Percentiles rank a stretch among this genome's conserved stretches.
These are phyloP conservation scores for Pythium sp. DNA, from an alignment of 352 stramenopile genomes.

Conservation along the genomic window DNA sequence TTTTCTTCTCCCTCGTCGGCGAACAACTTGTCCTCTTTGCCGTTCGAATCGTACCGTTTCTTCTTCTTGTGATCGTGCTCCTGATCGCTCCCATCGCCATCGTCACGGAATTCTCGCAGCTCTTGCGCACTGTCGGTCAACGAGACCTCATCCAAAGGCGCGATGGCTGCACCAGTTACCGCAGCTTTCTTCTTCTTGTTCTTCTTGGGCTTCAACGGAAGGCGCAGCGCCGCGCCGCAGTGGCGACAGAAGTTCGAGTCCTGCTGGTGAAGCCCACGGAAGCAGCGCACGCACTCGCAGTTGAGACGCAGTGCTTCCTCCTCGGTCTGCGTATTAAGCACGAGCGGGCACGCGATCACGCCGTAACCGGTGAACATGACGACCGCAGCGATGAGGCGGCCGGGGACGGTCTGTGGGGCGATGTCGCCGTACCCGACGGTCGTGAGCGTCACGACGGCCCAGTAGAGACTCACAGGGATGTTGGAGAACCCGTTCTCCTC, in stretches of 20 bases:
- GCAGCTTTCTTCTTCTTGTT: slow-evolving; percentile 21
- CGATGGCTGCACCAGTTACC: not conserved
- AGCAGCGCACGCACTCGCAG: slow-evolving; percentile 39
- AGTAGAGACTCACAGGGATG: slow-evolving; percentile 53
- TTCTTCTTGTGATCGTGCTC: not conserved
- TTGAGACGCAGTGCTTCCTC: slow-evolving; percentile 35
- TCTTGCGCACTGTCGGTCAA: not conserved
- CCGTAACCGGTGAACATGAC: slow-evolving; percentile 57
- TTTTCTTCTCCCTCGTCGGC: not conserved
- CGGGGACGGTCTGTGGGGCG: slow-evolving; percentile 39
- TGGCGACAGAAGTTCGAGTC: slow-evolving; percentile 49
- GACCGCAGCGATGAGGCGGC: slow-evolving; percentile 43
- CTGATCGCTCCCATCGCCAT: not conserved
- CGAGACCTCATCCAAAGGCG: not conserved
- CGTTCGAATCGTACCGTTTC: not conserved
- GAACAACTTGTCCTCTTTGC: not conserved
- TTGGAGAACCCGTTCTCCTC: slow-evolving; percentile 75
- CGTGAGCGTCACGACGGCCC: slow-evolving; percentile 52
- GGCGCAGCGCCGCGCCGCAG: slow-evolving; percentile 35
- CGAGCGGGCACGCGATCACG: slow-evolving; percentile 46
- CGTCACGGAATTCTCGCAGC: not conserved
- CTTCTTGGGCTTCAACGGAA: slow-evolving; percentile 29
- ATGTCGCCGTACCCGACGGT: slow-evolving; percentile 60
- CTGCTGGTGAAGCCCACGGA: slow-evolving; percentile 43
- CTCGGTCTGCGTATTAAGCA: slow-evolving; percentile 37